phyloP scores from a whole-genome alignment of 2,329 filamentous ascomycete genomes.

The Penicillium sp. region DNA sequence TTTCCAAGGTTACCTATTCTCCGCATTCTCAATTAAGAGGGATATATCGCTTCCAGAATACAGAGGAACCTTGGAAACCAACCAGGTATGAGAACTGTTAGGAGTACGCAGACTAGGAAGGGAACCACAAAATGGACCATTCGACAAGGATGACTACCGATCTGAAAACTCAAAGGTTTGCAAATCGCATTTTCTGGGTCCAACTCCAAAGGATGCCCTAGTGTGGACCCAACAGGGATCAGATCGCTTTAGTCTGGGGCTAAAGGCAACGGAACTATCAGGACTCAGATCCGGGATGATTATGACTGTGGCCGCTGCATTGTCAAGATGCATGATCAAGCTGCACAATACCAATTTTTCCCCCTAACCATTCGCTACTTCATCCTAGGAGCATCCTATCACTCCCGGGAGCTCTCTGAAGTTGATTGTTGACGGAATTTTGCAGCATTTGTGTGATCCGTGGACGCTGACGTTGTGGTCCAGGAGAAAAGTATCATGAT shows the following conservation, averaged over 20 bases:
- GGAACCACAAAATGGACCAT: neutral
- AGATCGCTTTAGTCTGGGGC: slow-evolving; percentile 2
- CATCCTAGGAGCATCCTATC: neutral
- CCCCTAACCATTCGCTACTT: neutral
- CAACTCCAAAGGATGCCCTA: neutral
- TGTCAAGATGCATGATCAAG: neutral
- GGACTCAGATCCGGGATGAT: neutral
- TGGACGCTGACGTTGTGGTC: neutral
- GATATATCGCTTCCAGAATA: neutral
- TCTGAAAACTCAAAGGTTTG: neutral
- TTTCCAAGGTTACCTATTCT: neutral
- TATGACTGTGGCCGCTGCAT: neutral
- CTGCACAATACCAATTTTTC: neutral
- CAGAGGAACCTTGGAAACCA: no score
- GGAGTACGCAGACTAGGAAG: neutral
- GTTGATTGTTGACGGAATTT: neutral
- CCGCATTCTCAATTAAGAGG: neutral
- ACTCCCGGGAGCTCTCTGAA: neutral
- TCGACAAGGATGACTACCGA: neutral
- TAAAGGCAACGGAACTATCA: slow-evolving; percentile 1
- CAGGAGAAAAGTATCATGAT: neutral
- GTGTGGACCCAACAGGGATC: slow-evolving; percentile 3
- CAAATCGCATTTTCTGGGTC: neutral
- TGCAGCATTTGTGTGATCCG: neutral
- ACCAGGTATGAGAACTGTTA: no score